Percentiles rank a stretch among this genome's conserved stretches.
These are phyloP conservation scores for Psilocybe cubensis DNA, from an alignment of 768 basidiomycete genomes.

Conservation along the genomic window DNA sequence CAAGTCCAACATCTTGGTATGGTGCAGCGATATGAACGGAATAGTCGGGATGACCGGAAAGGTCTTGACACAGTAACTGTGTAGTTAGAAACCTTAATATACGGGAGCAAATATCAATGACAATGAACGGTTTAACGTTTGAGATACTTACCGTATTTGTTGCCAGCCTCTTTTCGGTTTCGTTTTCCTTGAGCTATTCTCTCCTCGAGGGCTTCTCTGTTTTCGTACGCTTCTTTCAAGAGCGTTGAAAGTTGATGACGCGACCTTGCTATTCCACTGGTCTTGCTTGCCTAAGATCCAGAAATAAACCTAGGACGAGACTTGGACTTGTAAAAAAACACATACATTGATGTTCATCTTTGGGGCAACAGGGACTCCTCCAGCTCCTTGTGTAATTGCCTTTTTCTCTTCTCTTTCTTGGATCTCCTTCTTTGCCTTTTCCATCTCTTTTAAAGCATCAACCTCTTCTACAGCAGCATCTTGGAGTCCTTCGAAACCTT, in stretches of 20 bases:
- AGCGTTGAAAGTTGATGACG: slow-evolving; percentile 82
- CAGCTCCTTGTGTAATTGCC: slow-evolving; percentile 66
- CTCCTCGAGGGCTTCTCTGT: slow-evolving; percentile 83
- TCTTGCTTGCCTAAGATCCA: slow-evolving; percentile 62
- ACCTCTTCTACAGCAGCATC: slow-evolving; percentile 57
- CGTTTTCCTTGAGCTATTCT: slow-evolving; percentile 80
- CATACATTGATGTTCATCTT: slow-evolving; percentile 84
- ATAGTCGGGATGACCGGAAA: slow-evolving; percentile 72
- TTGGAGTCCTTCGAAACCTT: slow-evolving; percentile 73
- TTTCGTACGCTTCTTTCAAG: slow-evolving; percentile 81
- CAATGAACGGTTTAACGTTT: background rate
- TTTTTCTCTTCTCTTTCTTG: slow-evolving; percentile 80
- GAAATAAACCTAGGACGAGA: background rate
- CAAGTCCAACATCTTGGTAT: slow-evolving; percentile 46
- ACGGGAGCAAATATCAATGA: background rate
- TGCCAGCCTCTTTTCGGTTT: slow-evolving; percentile 88
- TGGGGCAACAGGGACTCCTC: slow-evolving; percentile 62
- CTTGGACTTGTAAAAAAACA: background rate
- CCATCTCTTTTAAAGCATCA: slow-evolving; percentile 77
- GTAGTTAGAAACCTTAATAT: slow-evolving; percentile 31
- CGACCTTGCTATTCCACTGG: slow-evolving; percentile 68
- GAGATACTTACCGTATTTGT: slow-evolving; percentile 78
- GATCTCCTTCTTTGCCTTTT: slow-evolving; percentile 72
- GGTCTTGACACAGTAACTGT: slow-evolving; percentile 27
- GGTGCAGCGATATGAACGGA: slow-evolving; percentile 56